These are phyloP conservation scores for Leucocoprinus birnbaumii DNA, from an alignment of 768 basidiomycete genomes.

Conservation along the genomic window DNA sequence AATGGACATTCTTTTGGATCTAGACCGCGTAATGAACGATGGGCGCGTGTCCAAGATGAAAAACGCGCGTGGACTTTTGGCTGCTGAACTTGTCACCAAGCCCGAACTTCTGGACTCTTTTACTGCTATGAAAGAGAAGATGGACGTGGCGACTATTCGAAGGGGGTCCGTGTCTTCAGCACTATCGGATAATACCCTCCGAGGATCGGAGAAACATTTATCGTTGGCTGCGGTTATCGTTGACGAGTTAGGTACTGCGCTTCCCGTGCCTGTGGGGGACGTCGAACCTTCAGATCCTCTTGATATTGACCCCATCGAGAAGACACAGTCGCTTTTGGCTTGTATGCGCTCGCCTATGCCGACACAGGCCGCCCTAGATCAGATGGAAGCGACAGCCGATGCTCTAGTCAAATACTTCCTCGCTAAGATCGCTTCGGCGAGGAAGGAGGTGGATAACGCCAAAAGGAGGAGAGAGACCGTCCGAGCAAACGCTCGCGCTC, in stretches of 20 bases:
- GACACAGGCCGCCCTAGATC: conserved; percentile 8
- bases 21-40: conserved; percentile 40
- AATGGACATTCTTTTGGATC: conserved; percentile 60
- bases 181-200: conserved; percentile 5
- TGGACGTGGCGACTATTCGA: conserved; percentile 11
- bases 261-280: not conserved
- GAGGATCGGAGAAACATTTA: not conserved
- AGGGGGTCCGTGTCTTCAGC: conserved; percentile 10
- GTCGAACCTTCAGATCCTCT: not conserved
- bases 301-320: conserved; percentile 1
- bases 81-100: not conserved
- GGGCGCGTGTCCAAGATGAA: conserved; percentile 55
- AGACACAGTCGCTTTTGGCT: not conserved
- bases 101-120: conserved; percentile 4
- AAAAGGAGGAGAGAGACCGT: conserved; percentile 27
- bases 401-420: conserved; percentile 47
- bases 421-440: conserved; percentile 47
- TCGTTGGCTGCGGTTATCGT: not conserved
- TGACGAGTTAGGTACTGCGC: conserved; percentile 5
- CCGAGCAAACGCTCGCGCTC: conserved; percentile 6
- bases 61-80: conserved; percentile 45
- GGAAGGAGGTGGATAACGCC: conserved; percentile 45
- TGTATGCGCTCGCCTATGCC: conserved; percentile 3
- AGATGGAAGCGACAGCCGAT: not conserved
- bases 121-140: conserved; percentile 4